Conservation (phyloP, 1,284 basidiomycete genomes). For the Neotropicomus parvogracilis region DNA sequence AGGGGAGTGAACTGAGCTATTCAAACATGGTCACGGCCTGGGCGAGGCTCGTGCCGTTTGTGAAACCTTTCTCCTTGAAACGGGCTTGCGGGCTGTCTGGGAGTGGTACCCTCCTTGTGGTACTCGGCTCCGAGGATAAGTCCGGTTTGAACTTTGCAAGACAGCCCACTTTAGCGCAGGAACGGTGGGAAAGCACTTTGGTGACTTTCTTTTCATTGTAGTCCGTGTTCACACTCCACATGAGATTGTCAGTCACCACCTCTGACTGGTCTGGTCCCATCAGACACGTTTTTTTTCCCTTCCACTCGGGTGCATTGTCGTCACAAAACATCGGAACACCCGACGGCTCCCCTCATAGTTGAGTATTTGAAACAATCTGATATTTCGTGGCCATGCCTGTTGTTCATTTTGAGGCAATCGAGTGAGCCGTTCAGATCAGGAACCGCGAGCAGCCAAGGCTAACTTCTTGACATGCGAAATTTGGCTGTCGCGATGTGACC, state of each 20-base stretch:
- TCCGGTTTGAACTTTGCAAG: neutral
- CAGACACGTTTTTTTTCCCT: too few relatives aligned
- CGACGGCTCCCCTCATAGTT: too few relatives aligned
- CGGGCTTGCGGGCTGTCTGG: neutral
- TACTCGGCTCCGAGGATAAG: too few relatives aligned
- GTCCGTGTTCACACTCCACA: constrained; percentile 1
- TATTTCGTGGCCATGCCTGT: neutral
- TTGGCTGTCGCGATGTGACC: neutral
- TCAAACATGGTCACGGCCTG: neutral
- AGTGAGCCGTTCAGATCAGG: neutral
- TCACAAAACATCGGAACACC: neutral
- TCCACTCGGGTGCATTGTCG: neutral
- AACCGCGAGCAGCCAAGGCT: neutral
- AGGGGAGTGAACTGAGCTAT: too few relatives aligned
- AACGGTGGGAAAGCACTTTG: too few relatives aligned
- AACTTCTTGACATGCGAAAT: neutral
- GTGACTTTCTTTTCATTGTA: too few relatives aligned
- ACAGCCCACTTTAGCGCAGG: neutral
- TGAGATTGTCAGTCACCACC: neutral
- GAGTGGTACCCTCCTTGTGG: too few relatives aligned
- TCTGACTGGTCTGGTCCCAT: neutral
- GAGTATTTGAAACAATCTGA: too few relatives aligned
- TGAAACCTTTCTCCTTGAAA: neutral
- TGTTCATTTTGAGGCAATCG: neutral
- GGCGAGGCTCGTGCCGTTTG: neutral